phyloP scores from a whole-genome alignment of 2,329 filamentous ascomycete species.

The Trichothecium sympodiale region DNA sequence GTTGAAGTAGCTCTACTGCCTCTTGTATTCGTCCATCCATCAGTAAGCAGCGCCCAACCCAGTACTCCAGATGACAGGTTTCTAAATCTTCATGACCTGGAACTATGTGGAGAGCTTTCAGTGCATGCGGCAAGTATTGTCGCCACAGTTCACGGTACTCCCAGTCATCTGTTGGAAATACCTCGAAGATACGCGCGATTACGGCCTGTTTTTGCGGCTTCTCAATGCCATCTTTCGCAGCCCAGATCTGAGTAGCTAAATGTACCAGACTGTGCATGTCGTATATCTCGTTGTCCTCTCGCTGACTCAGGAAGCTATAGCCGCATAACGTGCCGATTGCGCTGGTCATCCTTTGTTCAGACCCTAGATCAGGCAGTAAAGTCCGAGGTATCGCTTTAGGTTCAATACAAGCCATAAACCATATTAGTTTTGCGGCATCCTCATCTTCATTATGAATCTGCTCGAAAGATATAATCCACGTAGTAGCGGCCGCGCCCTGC shows the following conservation, averaged over 20 bases:
- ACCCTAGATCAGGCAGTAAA: slow-evolving; percentile 13
- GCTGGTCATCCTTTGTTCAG: slow-evolving; percentile 9
- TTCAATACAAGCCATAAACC: slow-evolving; percentile 27
- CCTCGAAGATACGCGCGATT: not conserved
- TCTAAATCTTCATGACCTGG: too few relatives aligned
- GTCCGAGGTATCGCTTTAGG: slow-evolving; percentile 24
- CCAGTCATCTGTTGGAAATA: not conserved
- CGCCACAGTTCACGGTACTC: not conserved
- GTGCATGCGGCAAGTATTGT: not conserved
- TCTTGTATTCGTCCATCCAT: too few relatives aligned
- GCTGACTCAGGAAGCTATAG: slow-evolving; percentile 19
- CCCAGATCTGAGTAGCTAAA: slow-evolving; percentile 17
- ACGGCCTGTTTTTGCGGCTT: not conserved
- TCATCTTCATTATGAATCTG: slow-evolving; percentile 17
- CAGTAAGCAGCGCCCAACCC: too few relatives aligned
- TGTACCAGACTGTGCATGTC: slow-evolving; percentile 27
- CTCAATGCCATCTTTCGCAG: not conserved
- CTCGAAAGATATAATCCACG: slow-evolving; percentile 29
- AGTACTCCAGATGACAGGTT: too few relatives aligned
- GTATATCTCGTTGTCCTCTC: slow-evolving; percentile 12
- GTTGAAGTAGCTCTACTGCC: too few relatives aligned
- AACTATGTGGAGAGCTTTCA: not conserved
- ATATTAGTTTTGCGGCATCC: slow-evolving; percentile 22
- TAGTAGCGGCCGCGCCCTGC: slow-evolving; percentile 23
- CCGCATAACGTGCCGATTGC: slow-evolving; percentile 20